Percentiles rank a stretch among this genome's conserved stretches.
These are phyloP conservation scores for Talaromyces verruculosus DNA, from an alignment of 2,329 filamentous ascomycete species.

Conservation along the genomic window DNA sequence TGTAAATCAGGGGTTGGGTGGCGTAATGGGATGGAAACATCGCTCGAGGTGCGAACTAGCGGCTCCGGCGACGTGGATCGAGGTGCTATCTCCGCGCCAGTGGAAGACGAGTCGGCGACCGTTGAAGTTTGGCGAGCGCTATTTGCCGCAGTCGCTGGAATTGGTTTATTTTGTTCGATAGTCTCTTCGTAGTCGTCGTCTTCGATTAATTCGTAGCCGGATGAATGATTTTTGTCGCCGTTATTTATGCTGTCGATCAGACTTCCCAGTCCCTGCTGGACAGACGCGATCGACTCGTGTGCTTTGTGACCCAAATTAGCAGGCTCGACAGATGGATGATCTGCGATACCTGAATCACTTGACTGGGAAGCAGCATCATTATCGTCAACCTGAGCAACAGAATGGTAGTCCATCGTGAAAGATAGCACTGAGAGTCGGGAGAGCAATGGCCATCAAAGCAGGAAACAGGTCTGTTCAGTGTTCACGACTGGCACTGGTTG, in stretches of 20 bases:
- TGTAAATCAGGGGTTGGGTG: conserved; percentile 53
- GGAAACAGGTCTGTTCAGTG: neutral
- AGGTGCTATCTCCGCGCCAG: conserved; percentile 11
- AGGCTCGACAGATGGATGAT: conserved; percentile 22
- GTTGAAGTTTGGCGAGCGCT: conserved; percentile 11
- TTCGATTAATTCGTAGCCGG: conserved; percentile 49
- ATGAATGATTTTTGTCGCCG: conserved; percentile 22
- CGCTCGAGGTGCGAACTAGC: conserved; percentile 42
- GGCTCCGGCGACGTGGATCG: conserved; percentile 31
- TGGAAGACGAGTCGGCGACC: conserved; percentile 3
- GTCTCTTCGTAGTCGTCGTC: conserved; percentile 46
- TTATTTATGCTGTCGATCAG: conserved; percentile 13
- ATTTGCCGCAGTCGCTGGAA: conserved; percentile 13
- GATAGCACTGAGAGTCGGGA: conserved; percentile 4
- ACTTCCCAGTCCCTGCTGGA: conserved; percentile 10
- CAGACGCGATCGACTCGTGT: conserved; percentile 12
- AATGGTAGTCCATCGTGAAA: conserved; percentile 45
- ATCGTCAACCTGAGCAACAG: conserved; percentile 43
- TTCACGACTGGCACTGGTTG: neutral
- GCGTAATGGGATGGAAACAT: conserved; percentile 44
- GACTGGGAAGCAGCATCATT: conserved; percentile 32
- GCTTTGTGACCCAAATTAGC: neutral
- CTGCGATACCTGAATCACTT: conserved; percentile 37
- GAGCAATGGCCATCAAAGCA: conserved; percentile 16
- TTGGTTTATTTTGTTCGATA: conserved; percentile 25